Evolutionary conservation across 352 stramenopile genomes (phyloP).

Genomic region (Phytopythium boreale): DNA sequence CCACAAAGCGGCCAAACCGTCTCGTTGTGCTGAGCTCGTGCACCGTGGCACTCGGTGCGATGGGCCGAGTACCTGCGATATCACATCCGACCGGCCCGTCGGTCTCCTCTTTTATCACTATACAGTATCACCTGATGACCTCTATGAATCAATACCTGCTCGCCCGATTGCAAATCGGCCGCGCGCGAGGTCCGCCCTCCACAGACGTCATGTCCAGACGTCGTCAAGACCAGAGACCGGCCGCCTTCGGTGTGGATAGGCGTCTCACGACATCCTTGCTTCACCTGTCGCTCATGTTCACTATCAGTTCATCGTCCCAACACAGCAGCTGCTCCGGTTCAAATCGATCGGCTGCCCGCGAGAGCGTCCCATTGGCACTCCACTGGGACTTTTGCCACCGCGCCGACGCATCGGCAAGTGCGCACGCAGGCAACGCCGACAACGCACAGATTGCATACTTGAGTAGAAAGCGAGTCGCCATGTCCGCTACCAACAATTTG

Average conservation of each 20-base stretch:
- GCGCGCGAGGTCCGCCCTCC: background rate
- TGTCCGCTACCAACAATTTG: background rate
- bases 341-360: background rate
- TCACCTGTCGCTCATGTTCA: background rate
- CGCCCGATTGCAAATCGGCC: background rate
- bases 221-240: background rate
- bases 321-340: background rate
- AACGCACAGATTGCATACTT: no score
- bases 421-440: no score
- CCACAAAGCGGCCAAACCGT: background rate
- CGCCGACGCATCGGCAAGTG: background rate
- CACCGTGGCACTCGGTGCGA: background rate
- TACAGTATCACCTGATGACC: background rate
- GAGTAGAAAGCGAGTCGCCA: background rate
- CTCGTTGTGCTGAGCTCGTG: background rate
- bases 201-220: background rate
- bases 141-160: background rate
- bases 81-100: background rate
- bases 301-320: background rate
- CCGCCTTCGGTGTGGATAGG: background rate
- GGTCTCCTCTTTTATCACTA: background rate
- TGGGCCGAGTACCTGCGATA: background rate
- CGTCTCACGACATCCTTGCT: background rate
- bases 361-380: background rate
- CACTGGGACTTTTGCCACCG: conserved; percentile 1